Evolutionary conservation across 2,329 filamentous ascomycete species (phyloP).

Genomic region (Cladophialophora yegresii): DNA sequence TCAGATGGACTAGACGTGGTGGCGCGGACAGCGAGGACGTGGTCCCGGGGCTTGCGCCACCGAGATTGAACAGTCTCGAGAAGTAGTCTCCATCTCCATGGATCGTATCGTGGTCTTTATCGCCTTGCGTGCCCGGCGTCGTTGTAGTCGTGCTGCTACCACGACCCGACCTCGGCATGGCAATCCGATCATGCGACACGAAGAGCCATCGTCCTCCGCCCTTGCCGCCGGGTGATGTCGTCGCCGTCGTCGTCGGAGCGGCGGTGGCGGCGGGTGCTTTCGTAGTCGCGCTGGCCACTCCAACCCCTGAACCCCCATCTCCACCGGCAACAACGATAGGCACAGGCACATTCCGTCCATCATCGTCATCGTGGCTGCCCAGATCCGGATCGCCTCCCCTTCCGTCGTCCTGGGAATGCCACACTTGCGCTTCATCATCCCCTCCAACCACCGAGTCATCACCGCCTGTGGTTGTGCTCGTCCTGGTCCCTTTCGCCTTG

Average conservation of each 20-base stretch:
- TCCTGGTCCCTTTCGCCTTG: background rate
- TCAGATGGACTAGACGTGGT: constrained; percentile 29
- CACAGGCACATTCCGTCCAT: background rate
- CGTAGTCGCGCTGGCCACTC: background rate
- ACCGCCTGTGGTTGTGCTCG: background rate
- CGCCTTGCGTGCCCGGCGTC: background rate
- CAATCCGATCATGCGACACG: constrained; percentile 77
- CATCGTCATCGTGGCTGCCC: background rate
- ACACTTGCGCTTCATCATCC: constrained; percentile 10
- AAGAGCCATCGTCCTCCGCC: constrained; percentile 84
- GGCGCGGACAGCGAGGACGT: background rate
- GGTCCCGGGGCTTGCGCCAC: no score
- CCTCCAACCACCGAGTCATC: background rate
- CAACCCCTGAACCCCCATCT: background rate
- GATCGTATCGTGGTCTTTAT: background rate
- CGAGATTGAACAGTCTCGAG: background rate
- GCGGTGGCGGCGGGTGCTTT: no score
- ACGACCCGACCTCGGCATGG: constrained; percentile 23
- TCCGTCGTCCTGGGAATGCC: background rate
- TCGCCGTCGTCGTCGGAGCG: background rate
- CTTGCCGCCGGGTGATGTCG: constrained; percentile 72
- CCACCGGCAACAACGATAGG: background rate
- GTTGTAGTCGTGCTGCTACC: background rate
- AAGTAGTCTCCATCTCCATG: background rate
- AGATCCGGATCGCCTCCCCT: no score